Evolutionary conservation across 352 stramenopile species (phyloP), one percentile per base, ranked within the genome.

Genomic region (Globisporangium nodosum): DNA sequence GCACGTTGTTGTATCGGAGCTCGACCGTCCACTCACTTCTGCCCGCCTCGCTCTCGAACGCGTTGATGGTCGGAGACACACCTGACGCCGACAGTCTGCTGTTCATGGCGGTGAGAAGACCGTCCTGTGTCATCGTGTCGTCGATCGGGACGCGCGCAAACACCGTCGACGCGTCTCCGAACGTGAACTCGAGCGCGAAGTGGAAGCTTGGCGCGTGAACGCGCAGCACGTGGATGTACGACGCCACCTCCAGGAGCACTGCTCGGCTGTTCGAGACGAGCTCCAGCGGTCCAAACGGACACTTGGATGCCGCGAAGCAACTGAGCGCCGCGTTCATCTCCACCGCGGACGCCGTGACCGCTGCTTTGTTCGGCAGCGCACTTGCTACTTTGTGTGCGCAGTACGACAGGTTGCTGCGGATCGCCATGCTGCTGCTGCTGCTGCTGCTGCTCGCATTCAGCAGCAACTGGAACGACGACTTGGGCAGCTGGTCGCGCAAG

Each of bases 261-360:
- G 53, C 18, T 3, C 43, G 31, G 1, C 20, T 33, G 3, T 46
- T 30, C 33, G 58, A 24, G 15, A 70, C 45, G 30, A 58, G 4
- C 3, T 67, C 60, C 15, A 70, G 24, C 5, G 64, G 64, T 11
- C 64, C 64, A 24, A 70, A 70, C 33, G 64, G 64, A 54, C 64
- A 70, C 30, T 63, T 49, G 5, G 48, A 53, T 18, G 37, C 30
- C 8, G 42, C 31, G 33, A 69, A 69, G 58, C 63, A 69, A 49
- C 59, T 49, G 1, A 66, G 27, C 12, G 45, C 51, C 12, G 33
- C 24, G 9, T 63, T 69, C n/a, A 47, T 37, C 20, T 6, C n/a
- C 7, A 56, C 21, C 33, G 48, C 8, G 11, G n/a, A 49, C 18
- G 31, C 8, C 33, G 9, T 11, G 33, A 37, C 1, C 5, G 33